Conservation (phyloP, 176 grass and related monocot genomes). For the Metroxylon sagu region DNA sequence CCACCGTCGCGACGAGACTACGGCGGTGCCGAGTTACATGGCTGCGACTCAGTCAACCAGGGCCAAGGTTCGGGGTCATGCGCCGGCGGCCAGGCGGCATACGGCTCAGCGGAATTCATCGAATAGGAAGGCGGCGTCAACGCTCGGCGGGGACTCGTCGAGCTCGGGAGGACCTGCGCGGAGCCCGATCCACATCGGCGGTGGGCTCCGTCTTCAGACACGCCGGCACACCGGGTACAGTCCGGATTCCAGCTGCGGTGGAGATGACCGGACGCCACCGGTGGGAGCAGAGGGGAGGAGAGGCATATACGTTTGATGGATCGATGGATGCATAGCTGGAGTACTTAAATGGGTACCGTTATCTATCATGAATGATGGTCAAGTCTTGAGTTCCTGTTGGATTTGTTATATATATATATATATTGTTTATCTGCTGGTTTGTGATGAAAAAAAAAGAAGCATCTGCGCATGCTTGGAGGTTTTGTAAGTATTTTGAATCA, state of each 20-base stretch:
- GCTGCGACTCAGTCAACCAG: conserved; percentile 63
- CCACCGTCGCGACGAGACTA: background rate
- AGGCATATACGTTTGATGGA: too few relatives aligned
- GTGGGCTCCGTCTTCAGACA: conserved; percentile 5
- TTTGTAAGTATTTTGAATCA: too few relatives aligned
- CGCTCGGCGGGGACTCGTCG: conserved; percentile 24
- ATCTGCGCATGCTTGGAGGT: too few relatives aligned
- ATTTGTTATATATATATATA: too few relatives aligned
- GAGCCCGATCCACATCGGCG: conserved; percentile 23
- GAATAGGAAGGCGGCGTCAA: background rate
- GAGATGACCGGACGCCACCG: conserved; percentile 24
- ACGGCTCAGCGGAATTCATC: background rate
- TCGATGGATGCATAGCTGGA: too few relatives aligned
- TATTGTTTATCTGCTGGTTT: too few relatives aligned
- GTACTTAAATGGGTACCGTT: too few relatives aligned
- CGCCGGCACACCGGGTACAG: conserved; percentile 20
- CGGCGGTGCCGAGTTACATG: conserved; percentile 61
- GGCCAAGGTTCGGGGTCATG: conserved; percentile 41
- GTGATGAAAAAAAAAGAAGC: too few relatives aligned
- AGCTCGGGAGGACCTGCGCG: conserved; percentile 29
- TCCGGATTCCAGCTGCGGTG: conserved; percentile 34
- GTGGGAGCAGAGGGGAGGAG: conserved; percentile 8
- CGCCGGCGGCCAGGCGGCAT: background rate
- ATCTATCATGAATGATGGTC: too few relatives aligned
- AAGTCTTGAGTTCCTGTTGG: too few relatives aligned